Conservation (phyloP, 768 basidiomycete genomes). For the Paxillus involutus region DNA sequence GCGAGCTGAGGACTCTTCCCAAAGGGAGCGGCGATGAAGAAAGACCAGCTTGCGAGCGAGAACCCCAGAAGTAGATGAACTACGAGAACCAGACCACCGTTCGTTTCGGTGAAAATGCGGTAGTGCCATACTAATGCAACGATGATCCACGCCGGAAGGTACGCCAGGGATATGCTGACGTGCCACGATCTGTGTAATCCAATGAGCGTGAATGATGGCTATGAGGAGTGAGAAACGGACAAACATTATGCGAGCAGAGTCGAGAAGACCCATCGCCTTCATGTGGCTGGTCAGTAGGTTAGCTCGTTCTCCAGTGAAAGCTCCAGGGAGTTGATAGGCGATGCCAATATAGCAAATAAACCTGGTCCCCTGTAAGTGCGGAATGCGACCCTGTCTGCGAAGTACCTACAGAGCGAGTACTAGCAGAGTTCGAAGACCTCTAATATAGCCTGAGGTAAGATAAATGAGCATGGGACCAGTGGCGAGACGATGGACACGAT, state of each 20-base stretch:
- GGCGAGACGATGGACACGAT: background rate
- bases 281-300: conserved; percentile 66
- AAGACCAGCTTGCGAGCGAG: conserved; percentile 67
- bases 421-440: conserved; percentile 59
- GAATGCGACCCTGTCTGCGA: background rate
- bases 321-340: conserved; percentile 75
- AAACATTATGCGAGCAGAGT: conserved; percentile 64
- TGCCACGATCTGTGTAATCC: conserved; percentile 54
- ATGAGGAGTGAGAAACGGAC: conserved; percentile 11
- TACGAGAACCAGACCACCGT: conserved; percentile 55
- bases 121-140: conserved; percentile 64
- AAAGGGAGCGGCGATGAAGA: conserved; percentile 69
- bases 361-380: conserved; percentile 31
- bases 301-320: conserved; percentile 66
- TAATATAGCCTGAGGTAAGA: conserved; percentile 49
- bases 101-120: conserved; percentile 64
- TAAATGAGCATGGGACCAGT: conserved; percentile 2
- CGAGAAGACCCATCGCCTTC: conserved; percentile 77
- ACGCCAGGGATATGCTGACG: conserved; percentile 58
- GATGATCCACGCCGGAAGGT: conserved; percentile 77
- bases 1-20: conserved; percentile 73
- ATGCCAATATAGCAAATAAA: conserved; percentile 75
- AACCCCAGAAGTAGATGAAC: conserved; percentile 70
- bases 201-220: background rate
- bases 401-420: conserved; percentile 62